These are phyloP conservation scores for Rhazya stricta DNA, from an alignment of 257 asterid genomes.

Conservation along the genomic window DNA sequence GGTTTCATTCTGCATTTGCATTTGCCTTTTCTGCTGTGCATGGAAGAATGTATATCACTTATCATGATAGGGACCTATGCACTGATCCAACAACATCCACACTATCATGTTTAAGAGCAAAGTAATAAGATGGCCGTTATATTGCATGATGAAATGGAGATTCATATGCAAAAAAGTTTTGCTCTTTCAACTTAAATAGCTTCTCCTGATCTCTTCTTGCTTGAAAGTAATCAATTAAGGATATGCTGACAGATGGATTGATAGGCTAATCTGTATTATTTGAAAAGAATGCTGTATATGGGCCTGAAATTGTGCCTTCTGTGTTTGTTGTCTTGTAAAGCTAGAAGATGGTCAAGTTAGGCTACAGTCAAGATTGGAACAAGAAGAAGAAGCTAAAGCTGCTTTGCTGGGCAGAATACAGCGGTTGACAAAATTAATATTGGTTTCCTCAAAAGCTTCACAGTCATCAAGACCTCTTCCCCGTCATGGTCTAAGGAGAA, in stretches of 20 bases:
- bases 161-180: not conserved
- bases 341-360: conserved; percentile 99
- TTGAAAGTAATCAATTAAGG: not conserved
- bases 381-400: conserved; percentile 99
- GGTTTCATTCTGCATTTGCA: not conserved
- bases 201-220: not conserved
- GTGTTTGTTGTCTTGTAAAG: conserved; percentile 48
- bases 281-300: not conserved
- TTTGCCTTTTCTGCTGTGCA: not conserved
- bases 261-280: not conserved
- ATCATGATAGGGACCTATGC: not conserved
- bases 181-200: not conserved
- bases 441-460: conserved; percentile 86
- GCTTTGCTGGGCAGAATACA: conserved; percentile 96
- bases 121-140: not conserved
- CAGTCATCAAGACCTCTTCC: conserved; percentile 73
- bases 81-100: not conserved
- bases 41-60: not conserved
- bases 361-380: conserved; percentile 94
- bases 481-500: conserved; percentile 69
- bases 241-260: not conserved
- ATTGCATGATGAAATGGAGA: not conserved
- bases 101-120: not conserved
- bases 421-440: conserved; percentile 86
- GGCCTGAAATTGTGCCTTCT: conserved; percentile 11